Base-by-base conservation (phyloP, 352 stramenopile genomes). In the Phytopythium kandeliae region DNA sequence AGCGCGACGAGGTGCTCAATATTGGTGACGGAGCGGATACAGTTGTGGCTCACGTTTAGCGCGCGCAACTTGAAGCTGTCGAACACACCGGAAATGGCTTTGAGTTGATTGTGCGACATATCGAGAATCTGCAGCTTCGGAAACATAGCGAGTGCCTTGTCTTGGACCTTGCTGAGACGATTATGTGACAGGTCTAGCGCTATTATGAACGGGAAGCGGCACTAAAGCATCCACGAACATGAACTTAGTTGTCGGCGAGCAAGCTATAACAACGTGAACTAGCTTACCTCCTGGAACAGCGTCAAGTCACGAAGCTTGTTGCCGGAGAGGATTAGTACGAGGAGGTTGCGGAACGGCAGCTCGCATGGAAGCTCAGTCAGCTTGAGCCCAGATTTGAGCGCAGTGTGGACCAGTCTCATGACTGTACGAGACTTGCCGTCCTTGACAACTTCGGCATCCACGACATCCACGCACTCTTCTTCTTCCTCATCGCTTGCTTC, bases 151-250 rank as follows among this genome's bases (percentile, higher is more conserved):
- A 92, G 51, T 7, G 74, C 68, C 9, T 78, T 65, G 15, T 86
- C 75, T 15, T 34, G 28, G 16, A 90, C 28, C 30, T 88, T 89
- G 17, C 38, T 52, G 12, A 94, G 48, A n/a, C 60, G 57, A 47
- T 91, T 94, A 31, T 50, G 63, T 1, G 78, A 87, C 30, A 92
- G 47, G 57, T 93, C 83, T 0, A 92, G 49, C 4, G 85, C 63
- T 0, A 58, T 48, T 7, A 66, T 52, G 30, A 68, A 78, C 5
- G 74, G 71, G 57, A 86, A 89, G 4, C 76, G 78, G 40, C 74
- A 90, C 75, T 84, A 19, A 31, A n/a, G 8, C 19, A 38, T 40
- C 45, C 22, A 40, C 19, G 46, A 6, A 30, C 63, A 25, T 47
- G 25, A 52, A 12, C 10, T n/a, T 55, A 41, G 34, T 12, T 30